Conservation (phyloP, 352 stramenopile genomes). For the Globisporangium cederbergense region DNA sequence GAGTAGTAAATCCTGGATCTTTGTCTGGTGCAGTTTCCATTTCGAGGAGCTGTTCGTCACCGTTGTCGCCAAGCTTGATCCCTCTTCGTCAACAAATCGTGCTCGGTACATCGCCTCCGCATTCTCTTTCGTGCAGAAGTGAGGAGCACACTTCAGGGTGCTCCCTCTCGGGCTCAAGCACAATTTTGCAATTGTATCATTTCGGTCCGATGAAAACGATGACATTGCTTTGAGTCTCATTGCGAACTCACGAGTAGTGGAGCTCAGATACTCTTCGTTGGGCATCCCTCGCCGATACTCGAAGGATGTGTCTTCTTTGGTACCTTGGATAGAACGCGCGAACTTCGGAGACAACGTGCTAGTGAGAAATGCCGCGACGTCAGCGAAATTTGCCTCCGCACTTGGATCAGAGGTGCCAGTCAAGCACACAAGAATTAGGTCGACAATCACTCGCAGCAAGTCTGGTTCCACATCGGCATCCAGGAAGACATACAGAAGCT, state of each 20-base stretch:
- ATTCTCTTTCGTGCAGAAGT: background rate
- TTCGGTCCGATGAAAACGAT: background rate
- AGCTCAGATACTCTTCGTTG: background rate
- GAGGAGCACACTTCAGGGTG: background rate
- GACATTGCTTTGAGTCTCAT: background rate
- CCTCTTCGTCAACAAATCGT: background rate
- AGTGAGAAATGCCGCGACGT: constrained; percentile 60
- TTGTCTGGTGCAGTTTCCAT: constrained; percentile 30
- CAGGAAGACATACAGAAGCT: constrained; percentile 69
- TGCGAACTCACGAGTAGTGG: background rate
- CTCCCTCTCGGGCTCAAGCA: constrained; percentile 17
- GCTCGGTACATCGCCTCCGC: background rate
- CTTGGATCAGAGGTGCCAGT: constrained; percentile 30
- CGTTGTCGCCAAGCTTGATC: background rate
- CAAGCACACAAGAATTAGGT: constrained; percentile 68
- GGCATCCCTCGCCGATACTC: background rate
- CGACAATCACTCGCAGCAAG: constrained; percentile 55
- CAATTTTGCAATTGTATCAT: constrained; percentile 9
- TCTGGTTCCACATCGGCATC: constrained; percentile 44
- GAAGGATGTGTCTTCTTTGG: constrained; percentile 8
- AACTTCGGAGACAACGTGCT: constrained; percentile 58
- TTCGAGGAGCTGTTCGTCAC: constrained; percentile 5
- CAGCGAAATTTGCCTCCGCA: constrained; percentile 60
- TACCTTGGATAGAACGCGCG: constrained; percentile 14
- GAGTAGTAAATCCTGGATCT: constrained; percentile 57